Evolutionary conservation across 2,329 filamentous ascomycete genomes (phyloP), one percentile per base, ranked within the genome.

Genomic region (Chrysosporium queenslandicum): DNA sequence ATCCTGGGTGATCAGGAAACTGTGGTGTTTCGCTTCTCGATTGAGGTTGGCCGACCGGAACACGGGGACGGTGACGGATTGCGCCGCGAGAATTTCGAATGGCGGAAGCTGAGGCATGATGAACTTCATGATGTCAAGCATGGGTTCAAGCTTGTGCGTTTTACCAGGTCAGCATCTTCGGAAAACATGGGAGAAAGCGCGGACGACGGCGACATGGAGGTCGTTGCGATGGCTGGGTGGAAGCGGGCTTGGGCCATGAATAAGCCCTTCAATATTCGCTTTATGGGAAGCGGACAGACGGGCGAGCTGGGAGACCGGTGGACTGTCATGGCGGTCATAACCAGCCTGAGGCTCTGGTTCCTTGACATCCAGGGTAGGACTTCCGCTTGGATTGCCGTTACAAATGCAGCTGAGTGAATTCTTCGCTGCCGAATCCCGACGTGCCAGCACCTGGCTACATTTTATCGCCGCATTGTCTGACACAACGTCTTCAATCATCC

Each of bases 291-390:
- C 23, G 50, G 43, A 7, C 11, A 12, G 25, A 53, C 50, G 9
- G 43, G 32, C 16, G 50, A 53, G 30, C 34, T 53, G 34, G 50
- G 50, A 37, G 50, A 53, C 27, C 30, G 29, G 48, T 53, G 42
- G 42, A 43, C 43, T 42, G 25, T 48, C 8, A 47, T 53, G 42
- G 27, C 43, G 1, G 34, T 53, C 12, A 47, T 47, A 27, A 53
- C 50, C 20, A 16, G 39, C n/a, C 2, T 47, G 32, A 40, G 42
- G 42, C 7, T 53, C 4, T 53, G 50, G 50, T 43, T 41, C 18
- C 46, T 49, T 49, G 46, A 49, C 32, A 29, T 39, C 12, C 46
- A 49, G 46, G 27, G 29, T 16, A 27, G 46, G 46, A 34, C 14
- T 16, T 4, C 14, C 34, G 4, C 11, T 18, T 16, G 34, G 7